phyloP scores from a whole-genome alignment of 2,329 filamentous ascomycete species.

The Fusarium keratoplasticum region DNA sequence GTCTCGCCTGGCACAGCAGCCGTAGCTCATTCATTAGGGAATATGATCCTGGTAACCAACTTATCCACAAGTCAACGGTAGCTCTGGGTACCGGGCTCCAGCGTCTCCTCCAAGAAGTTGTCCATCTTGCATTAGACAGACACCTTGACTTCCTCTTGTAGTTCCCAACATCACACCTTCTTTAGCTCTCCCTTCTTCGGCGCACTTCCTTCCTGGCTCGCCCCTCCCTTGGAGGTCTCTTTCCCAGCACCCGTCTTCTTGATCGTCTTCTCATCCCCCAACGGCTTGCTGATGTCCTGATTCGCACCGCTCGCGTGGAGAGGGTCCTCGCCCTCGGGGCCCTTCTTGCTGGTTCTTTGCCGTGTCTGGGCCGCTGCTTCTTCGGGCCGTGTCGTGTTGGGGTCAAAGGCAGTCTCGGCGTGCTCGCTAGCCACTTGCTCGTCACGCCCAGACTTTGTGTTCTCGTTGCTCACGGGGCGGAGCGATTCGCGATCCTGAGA shows the following conservation, averaged over 20 bases:
- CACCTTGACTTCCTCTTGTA: not conserved
- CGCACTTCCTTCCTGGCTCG: conserved; percentile 46
- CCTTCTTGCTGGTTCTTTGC: conserved; percentile 51
- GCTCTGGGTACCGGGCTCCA: not conserved
- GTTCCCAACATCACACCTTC: conserved; percentile 5
- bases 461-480: conserved; percentile 73
- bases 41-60: not conserved
- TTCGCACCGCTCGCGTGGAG: conserved; percentile 60
- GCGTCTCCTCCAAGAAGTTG: not conserved
- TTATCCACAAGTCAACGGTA: not conserved
- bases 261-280: conserved; percentile 50
- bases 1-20: not conserved
- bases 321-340: conserved; percentile 41
- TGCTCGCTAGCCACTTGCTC: conserved; percentile 66
- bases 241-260: conserved; percentile 48
- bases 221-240: conserved; percentile 51
- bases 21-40: not conserved
- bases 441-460: conserved; percentile 75
- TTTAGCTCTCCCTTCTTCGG: conserved; percentile 45
- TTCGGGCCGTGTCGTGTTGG: conserved; percentile 75
- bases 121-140: not conserved
- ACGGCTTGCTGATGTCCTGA: conserved; percentile 55
- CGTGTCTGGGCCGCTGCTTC: conserved; percentile 64
- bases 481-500: conserved; percentile 71
- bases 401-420: conserved; percentile 75